Percentiles rank a stretch among this genome's conserved stretches.
These are phyloP conservation scores for Purshia tridentata DNA, from an alignment of 306 rosid species.

Conservation along the genomic window DNA sequence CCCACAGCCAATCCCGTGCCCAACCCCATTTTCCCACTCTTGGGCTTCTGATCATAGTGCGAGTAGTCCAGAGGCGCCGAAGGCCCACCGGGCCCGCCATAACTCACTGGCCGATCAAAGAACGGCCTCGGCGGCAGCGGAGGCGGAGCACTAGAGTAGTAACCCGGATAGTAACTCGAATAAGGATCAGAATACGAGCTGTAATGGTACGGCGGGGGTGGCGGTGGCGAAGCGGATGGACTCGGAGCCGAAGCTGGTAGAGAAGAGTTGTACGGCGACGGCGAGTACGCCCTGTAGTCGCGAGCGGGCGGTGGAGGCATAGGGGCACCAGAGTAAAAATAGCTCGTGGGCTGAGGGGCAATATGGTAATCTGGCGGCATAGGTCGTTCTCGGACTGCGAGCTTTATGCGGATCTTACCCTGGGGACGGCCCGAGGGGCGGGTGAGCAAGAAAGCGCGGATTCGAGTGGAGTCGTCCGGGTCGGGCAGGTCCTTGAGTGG, in stretches of 20 bases:
- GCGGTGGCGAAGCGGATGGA: slow-evolving; percentile 21
- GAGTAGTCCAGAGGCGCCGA: slow-evolving; percentile 74
- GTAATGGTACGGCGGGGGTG: slow-evolving; percentile 50
- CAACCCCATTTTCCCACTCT: slow-evolving; percentile 49
- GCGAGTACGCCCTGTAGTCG: slow-evolving; percentile 53
- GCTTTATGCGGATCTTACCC: slow-evolving; percentile 73
- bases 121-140: slow-evolving; percentile 66
- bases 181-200: slow-evolving; percentile 51
- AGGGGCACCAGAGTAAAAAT: slow-evolving; percentile 39
- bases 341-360: slow-evolving; percentile 35
- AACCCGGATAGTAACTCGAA: slow-evolving; percentile 53
- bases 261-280: slow-evolving; percentile 39
- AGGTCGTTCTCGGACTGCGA: slow-evolving; percentile 60
- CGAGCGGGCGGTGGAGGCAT: slow-evolving; percentile 41
- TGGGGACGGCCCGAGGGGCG: slow-evolving; percentile 88
- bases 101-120: slow-evolving; percentile 48
- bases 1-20: slow-evolving; percentile 75
- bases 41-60: slow-evolving; percentile 55
- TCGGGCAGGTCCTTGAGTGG: slow-evolving; percentile 50
- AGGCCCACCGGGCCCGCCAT: slow-evolving; percentile 48
- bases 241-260: slow-evolving; percentile 17
- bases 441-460: slow-evolving; percentile 48
- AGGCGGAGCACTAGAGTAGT: slow-evolving; percentile 57
- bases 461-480: slow-evolving; percentile 38
- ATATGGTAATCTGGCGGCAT: slow-evolving; percentile 49